Percentiles rank a stretch among this genome's conserved stretches.
Evolutionary conservation across 768 basidiomycete genomes (phyloP).

Genomic region (Cyathus striatus): DNA sequence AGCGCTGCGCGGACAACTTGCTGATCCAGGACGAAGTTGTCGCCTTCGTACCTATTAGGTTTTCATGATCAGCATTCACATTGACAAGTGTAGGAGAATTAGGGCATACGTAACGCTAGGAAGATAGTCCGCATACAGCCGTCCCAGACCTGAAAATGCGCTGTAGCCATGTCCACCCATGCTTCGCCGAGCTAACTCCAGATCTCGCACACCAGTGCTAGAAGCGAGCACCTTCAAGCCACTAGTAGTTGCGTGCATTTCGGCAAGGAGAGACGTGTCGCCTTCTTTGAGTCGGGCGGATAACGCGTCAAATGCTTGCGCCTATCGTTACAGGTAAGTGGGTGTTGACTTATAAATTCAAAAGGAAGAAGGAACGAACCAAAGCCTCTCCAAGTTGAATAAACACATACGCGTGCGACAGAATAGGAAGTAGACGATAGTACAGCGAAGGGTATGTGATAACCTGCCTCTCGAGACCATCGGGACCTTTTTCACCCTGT

Average conservation of each 20-base stretch:
- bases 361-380: constrained; percentile 28
- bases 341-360: background rate
- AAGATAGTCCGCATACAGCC: constrained; percentile 59
- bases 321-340: constrained; percentile 25
- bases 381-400: constrained; percentile 56
- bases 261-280: constrained; percentile 59
- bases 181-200: constrained; percentile 62
- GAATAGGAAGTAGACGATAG: constrained; percentile 65
- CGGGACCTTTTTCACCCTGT: constrained; percentile 49
- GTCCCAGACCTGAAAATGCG: constrained; percentile 60
- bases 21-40: constrained; percentile 72
- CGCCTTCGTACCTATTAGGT: constrained; percentile 59
- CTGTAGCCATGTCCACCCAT: constrained; percentile 81
- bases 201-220: constrained; percentile 44
- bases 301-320: constrained; percentile 44
- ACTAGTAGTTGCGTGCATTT: constrained; percentile 67
- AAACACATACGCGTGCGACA: constrained; percentile 67
- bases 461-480: constrained; percentile 59
- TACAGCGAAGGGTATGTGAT: constrained; percentile 73
- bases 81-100: background rate
- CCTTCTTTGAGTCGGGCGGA: constrained; percentile 44
- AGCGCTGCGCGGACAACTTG: constrained; percentile 72
- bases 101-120: constrained; percentile 55
- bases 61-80: background rate
- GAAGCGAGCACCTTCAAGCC: constrained; percentile 63